Percentiles rank a stretch among this genome's conserved stretches.
Evolutionary conservation across 164 flowering plant genomes (phyloP).

Genomic region (Magnolia changhungtana): DNA sequence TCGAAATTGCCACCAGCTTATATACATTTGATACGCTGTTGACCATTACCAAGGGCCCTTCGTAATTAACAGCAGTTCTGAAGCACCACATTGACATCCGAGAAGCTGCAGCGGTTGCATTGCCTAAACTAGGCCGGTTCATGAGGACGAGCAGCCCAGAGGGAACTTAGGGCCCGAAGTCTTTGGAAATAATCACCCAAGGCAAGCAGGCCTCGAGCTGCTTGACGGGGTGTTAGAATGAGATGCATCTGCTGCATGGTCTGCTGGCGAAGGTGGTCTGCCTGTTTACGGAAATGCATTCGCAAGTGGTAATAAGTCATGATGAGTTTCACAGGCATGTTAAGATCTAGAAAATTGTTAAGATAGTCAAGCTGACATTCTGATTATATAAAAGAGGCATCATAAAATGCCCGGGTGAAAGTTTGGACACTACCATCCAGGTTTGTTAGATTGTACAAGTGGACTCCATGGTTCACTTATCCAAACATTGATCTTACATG

Average conservation of each 20-base stretch:
- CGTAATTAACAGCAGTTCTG: conserved; percentile 3
- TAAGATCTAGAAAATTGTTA: no score
- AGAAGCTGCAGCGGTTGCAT: background rate
- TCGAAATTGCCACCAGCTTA: conserved; percentile 7
- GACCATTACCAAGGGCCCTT: background rate
- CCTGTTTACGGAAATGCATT: conserved; percentile 35
- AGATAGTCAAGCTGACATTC: no score
- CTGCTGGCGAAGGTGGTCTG: conserved; percentile 78
- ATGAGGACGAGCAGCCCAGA: conserved; percentile 69
- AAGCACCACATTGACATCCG: background rate
- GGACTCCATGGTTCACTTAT: no score
- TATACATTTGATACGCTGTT: background rate
- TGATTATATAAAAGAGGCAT: no score
- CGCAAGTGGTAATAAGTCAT: no score
- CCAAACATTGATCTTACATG: no score
- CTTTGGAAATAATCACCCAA: conserved; percentile 87
- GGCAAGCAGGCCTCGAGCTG: conserved; percentile 73
- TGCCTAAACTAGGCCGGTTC: conserved; percentile 39
- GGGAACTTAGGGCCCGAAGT: conserved; percentile 65
- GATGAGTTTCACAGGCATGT: no score
- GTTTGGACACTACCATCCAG: no score
- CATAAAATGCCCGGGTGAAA: no score
- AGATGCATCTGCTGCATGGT: conserved; percentile 64
- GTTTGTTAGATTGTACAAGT: no score
- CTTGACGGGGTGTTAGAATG: conserved; percentile 71